Evolutionary conservation across 441 rosid genomes (phyloP).

Genomic region (Kokia cookei): DNA sequence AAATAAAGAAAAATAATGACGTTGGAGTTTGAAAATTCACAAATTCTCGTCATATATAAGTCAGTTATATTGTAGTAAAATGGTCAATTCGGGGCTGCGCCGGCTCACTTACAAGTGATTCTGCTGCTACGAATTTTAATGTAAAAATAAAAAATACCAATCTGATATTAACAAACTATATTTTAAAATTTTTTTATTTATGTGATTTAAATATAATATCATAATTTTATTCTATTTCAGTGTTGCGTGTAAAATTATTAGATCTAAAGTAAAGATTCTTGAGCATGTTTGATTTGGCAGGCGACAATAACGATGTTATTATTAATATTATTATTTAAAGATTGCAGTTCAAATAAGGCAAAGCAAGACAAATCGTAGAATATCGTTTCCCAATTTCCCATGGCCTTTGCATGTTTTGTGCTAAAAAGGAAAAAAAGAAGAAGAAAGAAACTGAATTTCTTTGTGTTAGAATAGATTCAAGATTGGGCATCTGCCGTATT

Average conservation of each 20-base stretch:
- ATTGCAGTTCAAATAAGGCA: too few relatives aligned
- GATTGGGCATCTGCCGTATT: background rate
- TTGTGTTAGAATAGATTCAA: background rate
- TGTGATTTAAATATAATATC: too few relatives aligned
- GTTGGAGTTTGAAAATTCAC: background rate
- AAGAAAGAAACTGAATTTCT: too few relatives aligned
- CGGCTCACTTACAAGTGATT: background rate
- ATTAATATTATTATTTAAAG: too few relatives aligned
- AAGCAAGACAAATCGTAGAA: background rate
- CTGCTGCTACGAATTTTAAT: background rate
- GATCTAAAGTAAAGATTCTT: background rate
- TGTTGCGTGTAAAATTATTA: background rate
- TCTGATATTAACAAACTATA: too few relatives aligned
- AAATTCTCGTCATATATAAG: background rate
- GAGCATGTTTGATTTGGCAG: background rate
- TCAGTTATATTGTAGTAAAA: background rate
- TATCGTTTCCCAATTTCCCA: background rate
- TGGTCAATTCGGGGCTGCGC: constrained; percentile 1
- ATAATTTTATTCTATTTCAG: background rate
- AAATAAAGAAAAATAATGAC: background rate
- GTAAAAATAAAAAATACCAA: too few relatives aligned
- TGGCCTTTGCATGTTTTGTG: background rate
- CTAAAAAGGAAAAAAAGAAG: too few relatives aligned
- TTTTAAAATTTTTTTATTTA: too few relatives aligned
- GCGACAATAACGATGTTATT: background rate